Base-by-base conservation (phyloP, 1,139 yeast genomes). In the Saccharomyces hybrid region DNA sequence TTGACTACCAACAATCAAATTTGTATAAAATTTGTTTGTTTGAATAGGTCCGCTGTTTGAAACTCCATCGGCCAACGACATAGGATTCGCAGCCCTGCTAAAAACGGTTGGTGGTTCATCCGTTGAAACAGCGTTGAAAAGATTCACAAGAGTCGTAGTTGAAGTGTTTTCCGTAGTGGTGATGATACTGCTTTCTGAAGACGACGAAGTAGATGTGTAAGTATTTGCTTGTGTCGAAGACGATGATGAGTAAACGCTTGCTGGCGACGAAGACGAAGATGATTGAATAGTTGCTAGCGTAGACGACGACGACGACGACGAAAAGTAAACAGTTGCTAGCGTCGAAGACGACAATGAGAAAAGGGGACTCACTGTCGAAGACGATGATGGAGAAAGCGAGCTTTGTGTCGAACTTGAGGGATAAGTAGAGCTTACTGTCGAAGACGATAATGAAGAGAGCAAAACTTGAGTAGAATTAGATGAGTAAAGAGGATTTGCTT, bases 21-120 rank as follows among this genome's bases (percentile, higher is more conserved):
- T 90, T 8, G 88, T 85, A 68, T 86, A 89, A 70, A 88, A 90
- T 68, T 89, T 88, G 73, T 90, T 90, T 21, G 97, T 89, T 60
- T 82, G 82, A 50, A 83, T 77, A 5, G 95, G 88, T 14, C 66
- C 71, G 8, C 67, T 61, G n/a, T 62, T 59, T 46, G 60, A 63
- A 46, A 74, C 73, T 42, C 74, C 72, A 2, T 61, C 61, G 29
- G 84, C 82, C 52, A 82, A 67, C 0, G 65, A 61, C 57, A 82
- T 69, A 9, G 82, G 81, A 55, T 81, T 73, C 21, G 69, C 73
- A 51, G 75, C 71, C 57, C 78, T 71, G 7, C 76, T 60, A 71
- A 85, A 83, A 47, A 80, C 73, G 0, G 74, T 60, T 12, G 76
- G 74, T 28, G 88, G 88, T 5, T 73, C 74, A 19, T 66, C 67